Base-by-base conservation (phyloP, 179 eudicot species). In the Silene coronaria region DNA sequence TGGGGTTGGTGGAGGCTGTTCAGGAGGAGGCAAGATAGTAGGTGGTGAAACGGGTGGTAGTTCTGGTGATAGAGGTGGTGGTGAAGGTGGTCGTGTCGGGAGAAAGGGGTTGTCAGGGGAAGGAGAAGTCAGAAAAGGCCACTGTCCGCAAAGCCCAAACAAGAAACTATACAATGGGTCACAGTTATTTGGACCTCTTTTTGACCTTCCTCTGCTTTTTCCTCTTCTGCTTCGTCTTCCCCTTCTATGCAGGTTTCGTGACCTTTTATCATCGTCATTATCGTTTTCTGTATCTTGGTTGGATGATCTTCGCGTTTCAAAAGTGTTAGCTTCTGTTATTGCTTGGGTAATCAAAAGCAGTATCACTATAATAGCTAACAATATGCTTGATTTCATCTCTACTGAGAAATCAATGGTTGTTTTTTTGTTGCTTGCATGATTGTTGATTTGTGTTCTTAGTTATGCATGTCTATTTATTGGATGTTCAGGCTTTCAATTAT, bases 31-130 rank as follows among this genome's bases (percentile, higher is more conserved):
- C 13, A 73, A 76, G 59, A 34, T 27, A 24, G 69, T 61, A 0
- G 70, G 32, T 3, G 74, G 74, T 0, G 81, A 80, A 45, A 0
- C 0, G 16, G 51, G 51, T 2, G 86, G 85, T 1, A 79, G 73
- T 7, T 74, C 79, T 7, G 21, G 78, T 23, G 61, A 75, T 10
- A 73, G 80, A 2, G 79, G 60, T 2, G 71, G 79, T 16, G 77
- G 46, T 23, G 61, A 75, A 30, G 85, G 82, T 21, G 78, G 46
- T 36, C 65, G 58, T n/a, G 63, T 45, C 12, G 76, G 82, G 46
- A 79, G 69, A 67, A 89, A 89, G 2, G 93, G 93, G 75, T 89
- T 87, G 53, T 82, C 71, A 11, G 85, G 89, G 13, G 90, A 85
- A 51, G 80, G 82, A 61, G 81, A 71, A 32, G 81, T 75, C 21